phyloP scores from a whole-genome alignment of 768 basidiomycete species.

The Tulasnella sp. region DNA sequence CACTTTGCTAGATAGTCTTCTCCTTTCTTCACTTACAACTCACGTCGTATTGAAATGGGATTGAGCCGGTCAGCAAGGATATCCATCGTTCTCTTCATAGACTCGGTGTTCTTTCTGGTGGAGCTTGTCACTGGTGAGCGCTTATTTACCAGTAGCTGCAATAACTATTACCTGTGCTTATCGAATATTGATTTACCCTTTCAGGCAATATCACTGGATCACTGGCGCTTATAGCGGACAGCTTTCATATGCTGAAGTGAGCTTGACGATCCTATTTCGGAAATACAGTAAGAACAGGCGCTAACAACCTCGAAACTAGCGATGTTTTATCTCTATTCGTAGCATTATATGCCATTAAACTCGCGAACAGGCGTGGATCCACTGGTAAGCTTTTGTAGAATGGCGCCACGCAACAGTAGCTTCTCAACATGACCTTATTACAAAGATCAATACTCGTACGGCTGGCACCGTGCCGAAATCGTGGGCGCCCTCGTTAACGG shows the following conservation, averaged over 20 bases:
- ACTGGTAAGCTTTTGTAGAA: constrained; percentile 54
- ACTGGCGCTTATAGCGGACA: constrained; percentile 89
- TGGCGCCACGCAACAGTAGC: no score
- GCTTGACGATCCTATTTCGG: constrained; percentile 20
- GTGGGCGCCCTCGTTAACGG: constrained; percentile 92
- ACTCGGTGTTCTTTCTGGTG: constrained; percentile 75
- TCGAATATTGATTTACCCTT: no score
- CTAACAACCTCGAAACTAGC: constrained; percentile 34
- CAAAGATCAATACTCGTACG: constrained; percentile 78
- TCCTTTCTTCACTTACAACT: neutral
- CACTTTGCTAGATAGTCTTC: neutral
- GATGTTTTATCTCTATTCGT: constrained; percentile 94
- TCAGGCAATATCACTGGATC: constrained; percentile 89
- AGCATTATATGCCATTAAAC: constrained; percentile 91
- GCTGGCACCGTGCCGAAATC: constrained; percentile 97
- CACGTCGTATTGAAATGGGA: constrained; percentile 22
- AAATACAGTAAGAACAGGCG: neutral
- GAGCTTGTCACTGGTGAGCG: constrained; percentile 41
- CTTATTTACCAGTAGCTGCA: no score
- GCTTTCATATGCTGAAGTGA: constrained; percentile 98
- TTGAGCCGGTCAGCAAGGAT: constrained; percentile 64
- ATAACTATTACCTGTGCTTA: no score
- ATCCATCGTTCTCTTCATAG: constrained; percentile 67
- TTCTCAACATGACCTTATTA: no score
- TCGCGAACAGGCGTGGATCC: constrained; percentile 45